A percentile compares a stretch with the other conserved stretches of the same genome.
Conservation (phyloP, 371 early-diverging fungal species). For the Mucor mucedo region DNA sequence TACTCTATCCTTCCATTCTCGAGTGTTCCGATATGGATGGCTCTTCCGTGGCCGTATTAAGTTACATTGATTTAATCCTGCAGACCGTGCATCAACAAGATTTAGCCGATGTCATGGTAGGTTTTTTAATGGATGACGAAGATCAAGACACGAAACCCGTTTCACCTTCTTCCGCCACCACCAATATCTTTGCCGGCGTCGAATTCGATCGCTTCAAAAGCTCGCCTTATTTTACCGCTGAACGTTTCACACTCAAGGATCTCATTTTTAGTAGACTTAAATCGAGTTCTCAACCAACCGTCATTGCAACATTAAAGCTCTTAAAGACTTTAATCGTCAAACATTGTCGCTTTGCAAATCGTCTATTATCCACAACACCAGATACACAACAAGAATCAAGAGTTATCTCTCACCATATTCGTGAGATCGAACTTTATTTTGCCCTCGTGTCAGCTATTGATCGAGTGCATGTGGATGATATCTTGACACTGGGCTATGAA, state of each 20-base stretch:
- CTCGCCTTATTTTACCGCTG: conserved; percentile 23
- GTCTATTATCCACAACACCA: conserved; percentile 69
- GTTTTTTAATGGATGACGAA: conserved; percentile 70
- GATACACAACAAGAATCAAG: conserved; percentile 42
- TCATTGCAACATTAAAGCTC: conserved; percentile 83
- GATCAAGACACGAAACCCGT: conserved; percentile 40
- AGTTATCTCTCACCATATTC: conserved; percentile 68
- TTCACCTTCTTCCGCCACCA: not conserved
- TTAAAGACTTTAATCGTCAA: conserved; percentile 76
- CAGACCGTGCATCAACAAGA: conserved; percentile 77
- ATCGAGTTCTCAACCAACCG: conserved; percentile 74
- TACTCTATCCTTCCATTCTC: conserved; percentile 84
- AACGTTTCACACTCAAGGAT: conserved; percentile 73
- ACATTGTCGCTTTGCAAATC: conserved; percentile 78
- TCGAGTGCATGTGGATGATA: conserved; percentile 56
- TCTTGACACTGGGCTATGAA: conserved; percentile 70
- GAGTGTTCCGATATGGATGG: conserved; percentile 93
- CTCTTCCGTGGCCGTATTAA: conserved; percentile 87
- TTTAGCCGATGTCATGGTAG: conserved; percentile 73
- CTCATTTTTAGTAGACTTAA: conserved; percentile 79
- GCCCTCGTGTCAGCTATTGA: conserved; percentile 68
- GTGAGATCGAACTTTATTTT: conserved; percentile 73
- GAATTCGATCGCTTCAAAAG: not conserved
- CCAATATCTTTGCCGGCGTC: not conserved
- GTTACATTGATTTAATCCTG: conserved; percentile 85